Percentiles rank a stretch among this genome's conserved stretches.
Evolutionary conservation across 1,139 yeast genomes (phyloP).

Genomic region (Geotrichum bryndzae): DNA sequence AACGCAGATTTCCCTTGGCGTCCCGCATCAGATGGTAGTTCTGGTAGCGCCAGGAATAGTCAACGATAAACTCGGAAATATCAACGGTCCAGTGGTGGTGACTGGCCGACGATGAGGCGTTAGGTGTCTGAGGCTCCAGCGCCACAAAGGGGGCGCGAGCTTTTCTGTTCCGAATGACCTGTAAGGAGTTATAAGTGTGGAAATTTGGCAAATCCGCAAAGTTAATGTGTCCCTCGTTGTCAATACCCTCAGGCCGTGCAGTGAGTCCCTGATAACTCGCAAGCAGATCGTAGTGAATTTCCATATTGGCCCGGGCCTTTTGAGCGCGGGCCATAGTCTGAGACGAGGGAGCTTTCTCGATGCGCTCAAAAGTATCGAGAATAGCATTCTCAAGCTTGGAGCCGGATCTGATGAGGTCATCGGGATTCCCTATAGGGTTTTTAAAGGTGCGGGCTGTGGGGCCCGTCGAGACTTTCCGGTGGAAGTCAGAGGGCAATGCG

Average conservation of each 20-base stretch:
- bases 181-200: constrained; percentile 63
- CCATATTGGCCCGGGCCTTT: constrained; percentile 13
- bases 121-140: background rate
- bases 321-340: constrained; percentile 13
- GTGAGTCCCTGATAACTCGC: constrained; percentile 18
- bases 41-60: constrained; percentile 25
- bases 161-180: constrained; percentile 63
- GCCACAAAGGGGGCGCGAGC: background rate
- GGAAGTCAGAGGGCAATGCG: background rate
- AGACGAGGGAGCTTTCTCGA: background rate
- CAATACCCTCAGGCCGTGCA: background rate
- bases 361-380: background rate
- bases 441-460: background rate
- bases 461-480: background rate
- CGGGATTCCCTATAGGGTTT: background rate
- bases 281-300: constrained; percentile 6
- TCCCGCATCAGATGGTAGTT: background rate
- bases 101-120: background rate
- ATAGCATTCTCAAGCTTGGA: background rate
- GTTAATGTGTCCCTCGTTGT: background rate
- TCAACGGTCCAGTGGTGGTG: constrained; percentile 26
- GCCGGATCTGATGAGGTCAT: background rate
- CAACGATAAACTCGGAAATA: constrained; percentile 29
- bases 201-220: background rate
- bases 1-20: background rate